phyloP scores from a whole-genome alignment of 345 rosid species.

The Tarenaya hassleriana region DNA sequence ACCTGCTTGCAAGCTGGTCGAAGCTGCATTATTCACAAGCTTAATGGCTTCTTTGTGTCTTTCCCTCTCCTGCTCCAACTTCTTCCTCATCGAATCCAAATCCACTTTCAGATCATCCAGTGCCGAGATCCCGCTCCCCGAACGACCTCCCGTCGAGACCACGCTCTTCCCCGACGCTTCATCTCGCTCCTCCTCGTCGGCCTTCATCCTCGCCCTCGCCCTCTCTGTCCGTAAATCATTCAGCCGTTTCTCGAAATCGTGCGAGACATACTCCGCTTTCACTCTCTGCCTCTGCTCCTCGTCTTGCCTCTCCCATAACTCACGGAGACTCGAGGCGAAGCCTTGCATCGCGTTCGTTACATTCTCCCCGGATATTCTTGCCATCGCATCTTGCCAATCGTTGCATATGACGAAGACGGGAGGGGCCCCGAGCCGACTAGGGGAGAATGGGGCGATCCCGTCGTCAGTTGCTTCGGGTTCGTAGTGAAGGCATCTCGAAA shows the following conservation, averaged over 20 bases:
- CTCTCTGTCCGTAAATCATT: conserved; percentile 49
- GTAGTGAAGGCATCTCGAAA: conserved; percentile 49
- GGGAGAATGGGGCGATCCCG: conserved; percentile 83
- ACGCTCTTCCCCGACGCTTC: conserved; percentile 52
- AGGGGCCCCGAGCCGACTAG: conserved; percentile 78
- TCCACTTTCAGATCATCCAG: conserved; percentile 83
- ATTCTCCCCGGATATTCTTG: conserved; percentile 52
- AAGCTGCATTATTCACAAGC: conserved; percentile 67
- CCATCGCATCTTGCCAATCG: conserved; percentile 85
- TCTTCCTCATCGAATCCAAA: conserved; percentile 79
- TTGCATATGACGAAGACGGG: conserved; percentile 70
- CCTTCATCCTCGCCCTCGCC: conserved; percentile 35
- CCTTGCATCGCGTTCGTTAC: conserved; percentile 58
- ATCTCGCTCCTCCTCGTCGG: conserved; percentile 50
- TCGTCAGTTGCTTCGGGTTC: conserved; percentile 79
- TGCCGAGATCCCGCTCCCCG: conserved; percentile 61
- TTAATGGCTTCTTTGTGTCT: conserved; percentile 69
- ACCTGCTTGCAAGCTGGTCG: conserved; percentile 74
- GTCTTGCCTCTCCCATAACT: conserved; percentile 81
- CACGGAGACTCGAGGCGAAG: conserved; percentile 61
- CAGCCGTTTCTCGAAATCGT: conserved; percentile 70
- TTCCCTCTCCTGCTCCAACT: conserved; percentile 59
- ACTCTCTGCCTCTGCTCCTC: conserved; percentile 72
- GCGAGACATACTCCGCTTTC: conserved; percentile 71
- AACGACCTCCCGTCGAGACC: conserved; percentile 41